Evolutionary conservation across 441 rosid species (phyloP), one percentile per base, ranked within the genome.

Genomic region (Mallotus repandus): DNA sequence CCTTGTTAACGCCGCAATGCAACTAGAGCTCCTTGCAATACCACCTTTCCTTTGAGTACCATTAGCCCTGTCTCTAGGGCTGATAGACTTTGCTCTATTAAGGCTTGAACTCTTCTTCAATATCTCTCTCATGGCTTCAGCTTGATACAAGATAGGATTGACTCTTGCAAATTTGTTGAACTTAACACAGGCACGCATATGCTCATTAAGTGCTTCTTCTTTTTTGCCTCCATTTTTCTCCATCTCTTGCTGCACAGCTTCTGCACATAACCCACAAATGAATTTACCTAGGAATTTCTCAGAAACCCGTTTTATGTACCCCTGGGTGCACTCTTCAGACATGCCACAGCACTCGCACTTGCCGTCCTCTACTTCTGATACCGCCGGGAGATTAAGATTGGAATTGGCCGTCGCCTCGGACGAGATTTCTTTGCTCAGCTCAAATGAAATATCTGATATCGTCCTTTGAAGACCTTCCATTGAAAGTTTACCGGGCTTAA

Each of bases 291-390:
- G 64, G 82, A 83, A 90, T 87, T 83, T 85, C 66, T 78, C 83
- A 4, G 94, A 82, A 43, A 91, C 90, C 6, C 78, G 80, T 69
- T 84, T 91, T 22, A 96, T 84, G 86, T 90, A 93, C 80, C 82
- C 87, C 0, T 73, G 69, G 1, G 99, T 96, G 85, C 91, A 96
- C 89, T 91, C 98, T 78, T 96, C 99, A 2, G 72, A 75, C 97
- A 96, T 93, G 63, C 94, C 95, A 19, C 99, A 93, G 43, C 99
- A 91, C 81, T 96, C 93, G 58, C 98, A 96, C 81, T 88, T 90
- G 9, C 94, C 91, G 18, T 89, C 89, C 70, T 88, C 92, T 4
- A 89, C 88, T 77, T 91, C 98, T 0, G 89, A 81, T 64, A 91
- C 87, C 0, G 89, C 68, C 7, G 70, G 64, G 1, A 69, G 59